Evolutionary conservation across 2,329 filamentous ascomycete genomes (phyloP), one percentile per base, ranked within the genome.

Genomic region (Ceratocystis cubensis): DNA sequence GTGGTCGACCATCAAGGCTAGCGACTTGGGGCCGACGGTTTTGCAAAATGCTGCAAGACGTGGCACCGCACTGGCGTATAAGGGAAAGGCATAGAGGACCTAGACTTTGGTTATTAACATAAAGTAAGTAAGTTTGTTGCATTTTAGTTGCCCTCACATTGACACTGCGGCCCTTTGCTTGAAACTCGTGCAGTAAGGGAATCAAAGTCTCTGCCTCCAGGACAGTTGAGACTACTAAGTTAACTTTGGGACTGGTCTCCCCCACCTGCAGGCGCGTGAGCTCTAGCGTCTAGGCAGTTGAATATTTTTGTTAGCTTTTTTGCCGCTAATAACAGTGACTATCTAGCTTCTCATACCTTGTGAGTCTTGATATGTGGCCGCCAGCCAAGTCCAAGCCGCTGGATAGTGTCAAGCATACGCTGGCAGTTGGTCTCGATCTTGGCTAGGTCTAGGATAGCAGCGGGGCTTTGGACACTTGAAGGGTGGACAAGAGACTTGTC

Each of bases 311-410:
- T 73, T 33, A 71, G 69, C 61, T 71, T 63, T 22, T 53, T 15
- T 41, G 37, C 13, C 37, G 13, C 37, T 13, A 41, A 41, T 41
- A 41, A 13, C 10, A 41, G 37, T 4, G 3, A 3, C 4, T 4
- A 41, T 13, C 25, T 6, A 10, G 28, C 10, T 20, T 2, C 2
- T 41, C 50, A 66, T 75, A 87, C 87, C 78, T 94, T 94, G 74
- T 94, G 89, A 25, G 88, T 91, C 76, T 94, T 94, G 68, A 93
- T 84, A 73, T 94, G 89, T 1, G 87, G 86, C 67, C 89, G 79
- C 78, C 90, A 93, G 5, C 80, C 81, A 28, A 92, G 78, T 0
- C 80, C 78, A 15, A 92, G 75, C 63, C 76, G 75, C 50, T 80
- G 73, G 15, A 82, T 81, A 0, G 88, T 82, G 13, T 84, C 78